Base-by-base conservation (phyloP, 192 early-diverging fungal genomes). In the Podila minutissima region DNA sequence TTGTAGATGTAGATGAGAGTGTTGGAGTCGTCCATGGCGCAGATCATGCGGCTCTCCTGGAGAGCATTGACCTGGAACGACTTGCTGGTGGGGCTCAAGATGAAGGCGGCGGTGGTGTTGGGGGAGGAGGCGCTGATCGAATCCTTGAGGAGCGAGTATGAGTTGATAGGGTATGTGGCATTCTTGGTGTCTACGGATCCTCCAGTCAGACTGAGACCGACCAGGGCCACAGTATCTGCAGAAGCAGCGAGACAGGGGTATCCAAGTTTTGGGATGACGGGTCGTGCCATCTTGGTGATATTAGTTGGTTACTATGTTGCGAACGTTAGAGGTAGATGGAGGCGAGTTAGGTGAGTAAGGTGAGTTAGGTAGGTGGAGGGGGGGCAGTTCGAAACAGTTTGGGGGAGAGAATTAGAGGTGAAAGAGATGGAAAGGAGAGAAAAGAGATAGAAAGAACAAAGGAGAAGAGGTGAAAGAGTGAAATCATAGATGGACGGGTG, bases 1-100 rank as follows among this genome's bases (percentile, higher is more conserved):
- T 81, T 73, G 19, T 73, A 81, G 58, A 81, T 81, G 58, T 81
- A 81, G 5, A 69, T 31, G 15, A 81, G 69, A 3, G 77, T 73
- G 0, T 64, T 62, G 53, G 55, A 53, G 15, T 58, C 64, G 35
- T 81, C 77, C 20, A 60, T 19, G 20, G 77, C 49, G 20, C 77
- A 81, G 62, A 73, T 48, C 70, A 73, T 81, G 22, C 71, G 71
- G 26, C 71, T 73, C 51, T 5, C 31, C 15, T 55, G 31, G 22
- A 65, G 57, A 5, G 77, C 69, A 9, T 17, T 64, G 28, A 31
- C 71, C 8, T 33, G 22, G 7, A 7, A 24, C 11, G 69, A 10
- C 31, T 48, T 65, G 37, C 22, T n/a, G 38, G 26, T 13, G 22
- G 65, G 4, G 22, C 31, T 61, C 31, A 33, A 28, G 17, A 35